A percentile compares a stretch with the other conserved stretches of the same genome.
Conservation (phyloP, 768 basidiomycete species). For the Coprinellus micaceus region DNA sequence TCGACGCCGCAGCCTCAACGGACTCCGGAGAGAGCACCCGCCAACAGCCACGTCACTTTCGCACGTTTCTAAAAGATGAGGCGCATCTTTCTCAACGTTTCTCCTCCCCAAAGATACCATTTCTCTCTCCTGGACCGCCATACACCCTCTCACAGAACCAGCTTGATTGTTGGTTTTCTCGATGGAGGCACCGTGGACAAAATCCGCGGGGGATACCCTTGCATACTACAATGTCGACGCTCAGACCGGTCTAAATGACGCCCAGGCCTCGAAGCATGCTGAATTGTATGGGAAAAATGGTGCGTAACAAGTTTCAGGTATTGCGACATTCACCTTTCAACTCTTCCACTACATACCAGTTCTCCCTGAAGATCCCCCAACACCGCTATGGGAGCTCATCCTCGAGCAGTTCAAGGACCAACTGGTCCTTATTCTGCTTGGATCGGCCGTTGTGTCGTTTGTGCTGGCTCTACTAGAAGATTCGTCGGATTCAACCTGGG, state of each 20-base stretch:
- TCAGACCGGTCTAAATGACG: conserved; percentile 55
- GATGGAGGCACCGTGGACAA: conserved; percentile 81
- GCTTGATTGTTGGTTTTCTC: conserved; percentile 22
- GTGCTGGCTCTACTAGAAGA: conserved; percentile 87
- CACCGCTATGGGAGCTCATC: conserved; percentile 90
- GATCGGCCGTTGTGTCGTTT: conserved; percentile 90
- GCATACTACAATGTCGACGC: conserved; percentile 69
- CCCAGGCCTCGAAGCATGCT: conserved; percentile 70
- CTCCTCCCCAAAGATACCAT: conserved; percentile 14
- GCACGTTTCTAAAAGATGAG: neutral
- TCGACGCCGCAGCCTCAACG: too few relatives aligned
- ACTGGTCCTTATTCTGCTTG: conserved; percentile 93
- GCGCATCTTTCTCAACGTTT: conserved; percentile 13
- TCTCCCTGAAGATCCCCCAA: conserved; percentile 87
- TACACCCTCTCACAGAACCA: conserved; percentile 6
- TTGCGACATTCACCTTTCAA: conserved; percentile 1
- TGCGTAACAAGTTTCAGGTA: conserved; percentile 25
- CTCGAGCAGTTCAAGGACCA: conserved; percentile 99
- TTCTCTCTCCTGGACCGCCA: conserved; percentile 6
- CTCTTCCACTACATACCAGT: conserved; percentile 42
- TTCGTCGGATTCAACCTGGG: conserved; percentile 50
- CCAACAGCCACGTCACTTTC: conserved; percentile 7
- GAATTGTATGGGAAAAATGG: conserved; percentile 86
- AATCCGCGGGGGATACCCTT: conserved; percentile 62
- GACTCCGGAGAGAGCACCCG: too few relatives aligned